Evolutionary conservation across 2,329 filamentous ascomycete species (phyloP).

Genomic region (Diplodia corticola): DNA sequence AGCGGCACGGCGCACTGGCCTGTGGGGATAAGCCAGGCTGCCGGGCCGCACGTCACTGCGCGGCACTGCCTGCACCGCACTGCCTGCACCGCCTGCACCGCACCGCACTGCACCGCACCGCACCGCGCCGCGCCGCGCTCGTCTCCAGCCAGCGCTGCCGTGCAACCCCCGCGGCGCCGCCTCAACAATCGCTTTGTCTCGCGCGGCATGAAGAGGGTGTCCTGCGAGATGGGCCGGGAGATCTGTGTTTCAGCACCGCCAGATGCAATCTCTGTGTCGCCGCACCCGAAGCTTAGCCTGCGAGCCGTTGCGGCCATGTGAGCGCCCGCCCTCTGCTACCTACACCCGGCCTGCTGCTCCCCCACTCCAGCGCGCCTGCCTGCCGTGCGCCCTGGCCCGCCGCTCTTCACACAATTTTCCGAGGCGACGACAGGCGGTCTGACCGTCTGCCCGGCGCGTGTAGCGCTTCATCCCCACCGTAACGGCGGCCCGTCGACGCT

Average conservation of each 20-base stretch:
- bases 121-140: neutral
- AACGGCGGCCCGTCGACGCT: neutral
- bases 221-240: conserved; percentile 4
- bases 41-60: no score
- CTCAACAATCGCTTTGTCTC: conserved; percentile 16
- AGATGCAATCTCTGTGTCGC: conserved; percentile 13
- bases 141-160: neutral
- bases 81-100: no score
- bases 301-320: conserved; percentile 1
- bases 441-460: neutral
- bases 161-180: neutral
- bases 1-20: neutral
- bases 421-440: conserved; percentile 4
- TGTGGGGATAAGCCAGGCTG: no score
- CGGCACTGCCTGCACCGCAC: no score
- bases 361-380: neutral
- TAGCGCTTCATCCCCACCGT: neutral
- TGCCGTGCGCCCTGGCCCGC: neutral
- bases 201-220: conserved; percentile 8
- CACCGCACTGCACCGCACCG: no score
- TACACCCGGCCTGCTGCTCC: neutral
- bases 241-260: conserved; percentile 15
- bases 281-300: neutral
- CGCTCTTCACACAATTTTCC: conserved; percentile 17
- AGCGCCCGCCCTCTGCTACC: neutral